Base-by-base conservation (phyloP, 345 rosid species). In the Moringa oleifera region DNA sequence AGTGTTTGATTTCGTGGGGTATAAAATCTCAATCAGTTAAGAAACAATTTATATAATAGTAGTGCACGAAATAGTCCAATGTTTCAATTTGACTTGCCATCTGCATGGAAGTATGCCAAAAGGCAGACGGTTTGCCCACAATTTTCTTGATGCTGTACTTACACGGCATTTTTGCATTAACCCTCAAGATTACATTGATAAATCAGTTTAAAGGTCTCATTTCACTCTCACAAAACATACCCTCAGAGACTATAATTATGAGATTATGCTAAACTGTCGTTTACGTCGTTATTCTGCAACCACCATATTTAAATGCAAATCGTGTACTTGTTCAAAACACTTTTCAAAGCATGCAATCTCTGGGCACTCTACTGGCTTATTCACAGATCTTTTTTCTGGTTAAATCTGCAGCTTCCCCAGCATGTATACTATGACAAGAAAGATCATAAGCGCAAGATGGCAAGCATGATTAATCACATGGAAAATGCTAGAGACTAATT, bases 1-100 rank as follows among this genome's bases (percentile, higher is more conserved):
- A 58, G 73, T 69, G 72, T 56, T 81, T 58, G 75, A 73, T 81
- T 76, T 79, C 83, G 75, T 74, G 83, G 79, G 79, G 76, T 79
- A 70, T 79, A 59, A 81, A 64, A 69, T 74, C 86, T 67, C 74
- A 69, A 81, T 81, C 86, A 67, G 76, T 72, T 76, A 76, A 74
- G 78, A 63, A 75, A 62, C 58, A 45, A 56, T 67, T 64, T 61
- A 68, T 22, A 47, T 20, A 68, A 66, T 31, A 11, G 65, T 33
- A 33, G 5, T 33, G 37, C 37, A 51, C 28, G 54, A 31, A 63
- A 66, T 62, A 65, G 66, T 71, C 68, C 73, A 73, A 73, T 55
- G 57, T 67, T 76, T 64, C 64, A 33, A 4, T 76, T 79, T 79
- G 83, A 81, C 83, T 76, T 57, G 68, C 81, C 80, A 79, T 79